Conservation (phyloP, 1,139 yeast species). For the Kurtzmaniella quercitrusa region DNA sequence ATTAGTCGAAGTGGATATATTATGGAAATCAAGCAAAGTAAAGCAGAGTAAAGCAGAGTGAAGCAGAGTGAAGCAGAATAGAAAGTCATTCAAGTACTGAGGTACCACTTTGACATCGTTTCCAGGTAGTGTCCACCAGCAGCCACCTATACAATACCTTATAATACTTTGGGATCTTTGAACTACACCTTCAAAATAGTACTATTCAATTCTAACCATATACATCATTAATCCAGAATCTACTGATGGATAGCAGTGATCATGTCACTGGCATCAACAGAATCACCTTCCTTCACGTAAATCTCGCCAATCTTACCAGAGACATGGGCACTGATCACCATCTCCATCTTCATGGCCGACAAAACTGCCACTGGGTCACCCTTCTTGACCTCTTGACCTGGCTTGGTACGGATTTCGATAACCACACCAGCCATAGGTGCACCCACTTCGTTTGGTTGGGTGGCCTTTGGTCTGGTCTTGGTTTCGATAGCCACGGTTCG, state of each 20-base stretch:
- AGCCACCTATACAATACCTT: too few species aligned
- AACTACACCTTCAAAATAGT: too few species aligned
- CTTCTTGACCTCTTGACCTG: slow-evolving; percentile 85
- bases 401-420: slow-evolving; percentile 86
- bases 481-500: slow-evolving; percentile 81
- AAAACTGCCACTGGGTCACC: slow-evolving; percentile 95
- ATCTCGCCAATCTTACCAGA: slow-evolving; percentile 80
- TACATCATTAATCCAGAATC: neutral
- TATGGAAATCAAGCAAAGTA: too few species aligned
- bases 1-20: too few species aligned
- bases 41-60: too few species aligned
- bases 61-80: too few species aligned
- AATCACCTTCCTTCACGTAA: slow-evolving; percentile 81
- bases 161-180: too few species aligned
- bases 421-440: slow-evolving; percentile 99
- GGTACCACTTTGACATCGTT: neutral
- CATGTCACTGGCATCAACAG: slow-evolving; percentile 91
- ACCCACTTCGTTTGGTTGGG: slow-evolving; percentile 89
- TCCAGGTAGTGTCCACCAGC: too few species aligned
- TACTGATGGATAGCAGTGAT: slow-evolving; percentile 38
- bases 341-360: slow-evolving; percentile 99
- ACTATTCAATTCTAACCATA: neutral
- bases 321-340: slow-evolving; percentile 92
- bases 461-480: slow-evolving; percentile 87
- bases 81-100: neutral